Base-by-base conservation (phyloP, 768 basidiomycete species). In the Suillus clintonianus region DNA sequence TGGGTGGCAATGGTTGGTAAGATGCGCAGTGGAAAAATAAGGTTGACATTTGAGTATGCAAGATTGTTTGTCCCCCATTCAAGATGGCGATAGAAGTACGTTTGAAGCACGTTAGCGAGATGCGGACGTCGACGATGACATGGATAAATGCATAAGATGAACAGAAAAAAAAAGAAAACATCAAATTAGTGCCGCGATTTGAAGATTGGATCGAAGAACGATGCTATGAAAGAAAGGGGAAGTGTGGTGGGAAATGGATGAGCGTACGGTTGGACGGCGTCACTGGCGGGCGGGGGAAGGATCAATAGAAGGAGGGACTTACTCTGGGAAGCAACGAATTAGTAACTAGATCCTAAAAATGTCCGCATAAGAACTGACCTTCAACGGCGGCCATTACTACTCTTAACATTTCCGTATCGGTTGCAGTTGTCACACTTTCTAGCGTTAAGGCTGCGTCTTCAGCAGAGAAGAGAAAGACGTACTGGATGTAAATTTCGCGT, bases 341-440 rank as follows among this genome's bases (percentile, higher is more conserved):
- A 63, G 62, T 30, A 64, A 59, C 48, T 63, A 42, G 59, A 66
- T 55, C 30, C 55, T 45, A 56, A 60, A 48, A 61, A 64, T 64
- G 24, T 58, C 59, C 32, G 30, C 64, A 51, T 43, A 10, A 42
- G 56, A 61, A 81, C 87, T 69, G 66, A 93, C 93, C 94, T 95
- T 95, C 92, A 58, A 95, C 94, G 65, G 95, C 95, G 66, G 92
- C 92, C 95, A 97, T 97, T 17, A 98, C 92, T 22, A 96, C 92
- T 69, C 91, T 83, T 57, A 96, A 78, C 83, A 95, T 84, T 22
- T 86, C 91, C 1, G 94, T 95, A 79, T 96, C 94, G 24, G 94
- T 94, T 39, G 95, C 94, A 47, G 89, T 96, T 50, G 95, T 96
- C 64, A 89, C 88, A 77, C 94, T 94, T 48, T 63, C 45, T 50